Conservation (phyloP, 225 moss, liverwort and hornwort species). For the Sphagnum contortum region DNA sequence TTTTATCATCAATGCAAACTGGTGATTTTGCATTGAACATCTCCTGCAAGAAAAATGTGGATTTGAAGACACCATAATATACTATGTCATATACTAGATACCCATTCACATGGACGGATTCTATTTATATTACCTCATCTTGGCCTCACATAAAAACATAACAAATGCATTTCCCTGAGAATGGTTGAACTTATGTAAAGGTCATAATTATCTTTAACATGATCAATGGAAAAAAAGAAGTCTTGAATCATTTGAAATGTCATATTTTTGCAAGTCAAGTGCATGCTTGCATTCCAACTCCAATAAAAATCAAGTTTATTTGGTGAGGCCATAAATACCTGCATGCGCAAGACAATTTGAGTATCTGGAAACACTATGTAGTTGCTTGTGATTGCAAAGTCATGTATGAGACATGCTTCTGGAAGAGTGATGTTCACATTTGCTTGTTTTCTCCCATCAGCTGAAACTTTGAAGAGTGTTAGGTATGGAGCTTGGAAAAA, state of each 20-base stretch:
- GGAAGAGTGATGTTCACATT: conserved; percentile 61
- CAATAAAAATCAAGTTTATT: background rate
- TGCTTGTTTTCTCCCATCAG: conserved; percentile 35
- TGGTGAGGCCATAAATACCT: conserved; percentile 8
- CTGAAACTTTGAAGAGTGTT: conserved; percentile 47
- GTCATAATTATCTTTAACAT: background rate
- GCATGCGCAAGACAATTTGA: conserved; percentile 56
- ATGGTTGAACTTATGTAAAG: background rate
- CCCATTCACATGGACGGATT: too few relatives aligned
- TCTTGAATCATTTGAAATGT: background rate
- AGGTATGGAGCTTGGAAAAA: conserved; percentile 41
- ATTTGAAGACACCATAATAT: background rate
- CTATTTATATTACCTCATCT: too few relatives aligned
- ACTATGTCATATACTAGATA: background rate
- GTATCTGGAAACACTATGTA: conserved; percentile 70
- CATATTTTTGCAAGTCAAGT: background rate
- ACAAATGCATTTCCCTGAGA: background rate
- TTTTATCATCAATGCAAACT: conserved; percentile 21
- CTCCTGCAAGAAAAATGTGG: conserved; percentile 11
- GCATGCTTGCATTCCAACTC: background rate
- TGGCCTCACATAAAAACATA: background rate
- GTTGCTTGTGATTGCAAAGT: conserved; percentile 66
- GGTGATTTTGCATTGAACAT: conserved; percentile 19
- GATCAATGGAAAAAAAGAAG: background rate
- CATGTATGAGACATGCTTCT: conserved; percentile 67